Evolutionary conservation across 805 yeast genomes (phyloP).

Genomic region (Candida oleophila): DNA sequence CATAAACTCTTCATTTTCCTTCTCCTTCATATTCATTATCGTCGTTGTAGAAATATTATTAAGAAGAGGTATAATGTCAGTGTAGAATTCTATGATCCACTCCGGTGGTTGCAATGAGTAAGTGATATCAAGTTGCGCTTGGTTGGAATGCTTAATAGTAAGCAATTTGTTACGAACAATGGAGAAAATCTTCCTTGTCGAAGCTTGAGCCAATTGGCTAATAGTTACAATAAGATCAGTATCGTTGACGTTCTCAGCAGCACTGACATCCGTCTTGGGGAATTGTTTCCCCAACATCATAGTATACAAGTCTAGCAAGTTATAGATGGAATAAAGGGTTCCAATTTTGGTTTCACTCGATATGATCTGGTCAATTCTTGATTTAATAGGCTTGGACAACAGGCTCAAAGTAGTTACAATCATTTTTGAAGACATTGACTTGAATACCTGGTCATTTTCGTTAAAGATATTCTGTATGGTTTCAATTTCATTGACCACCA

Average conservation of each 20-base stretch:
- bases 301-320: slow-evolving; percentile 64
- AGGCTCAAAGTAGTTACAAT: slow-evolving; percentile 52
- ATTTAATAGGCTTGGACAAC: slow-evolving; percentile 58
- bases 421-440: slow-evolving; percentile 32
- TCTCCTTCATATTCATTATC: slow-evolving; percentile 40
- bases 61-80: slow-evolving; percentile 58
- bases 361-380: slow-evolving; percentile 66
- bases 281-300: slow-evolving; percentile 59
- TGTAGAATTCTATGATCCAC: slow-evolving; percentile 69
- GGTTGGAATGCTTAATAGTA: slow-evolving; percentile 33
- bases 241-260: neutral
- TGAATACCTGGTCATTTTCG: slow-evolving; percentile 15
- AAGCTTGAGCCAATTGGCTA: neutral
- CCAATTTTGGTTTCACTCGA: slow-evolving; percentile 61
- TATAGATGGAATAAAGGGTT: slow-evolving; percentile 56
- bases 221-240: neutral
- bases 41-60: slow-evolving; percentile 38
- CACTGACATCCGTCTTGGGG: neutral
- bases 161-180: slow-evolving; percentile 29
- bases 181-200: slow-evolving; percentile 13
- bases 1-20: slow-evolving; percentile 36
- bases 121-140: slow-evolving; percentile 40
- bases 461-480: slow-evolving; percentile 60
- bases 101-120: slow-evolving; percentile 78
- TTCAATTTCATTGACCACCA: slow-evolving; percentile 86